Evolutionary conservation across 495 filamentous ascomycete genomes (phyloP).

Genomic region (Penicillium nucicola): DNA sequence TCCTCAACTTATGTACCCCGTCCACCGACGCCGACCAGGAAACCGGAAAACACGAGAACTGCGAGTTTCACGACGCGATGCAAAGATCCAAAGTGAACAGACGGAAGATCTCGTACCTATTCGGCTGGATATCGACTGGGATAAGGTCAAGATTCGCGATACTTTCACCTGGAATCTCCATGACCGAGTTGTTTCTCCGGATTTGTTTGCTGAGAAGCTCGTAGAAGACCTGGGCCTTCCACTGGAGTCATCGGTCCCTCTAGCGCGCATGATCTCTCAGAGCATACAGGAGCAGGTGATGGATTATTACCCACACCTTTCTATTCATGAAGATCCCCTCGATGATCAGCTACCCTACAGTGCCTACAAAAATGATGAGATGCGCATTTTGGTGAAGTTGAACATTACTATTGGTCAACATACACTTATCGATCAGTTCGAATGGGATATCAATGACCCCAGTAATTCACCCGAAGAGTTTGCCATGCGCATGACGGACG

Average conservation of each 20-base stretch:
- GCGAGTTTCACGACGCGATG: conserved; percentile 70
- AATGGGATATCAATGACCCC: conserved; percentile 98
- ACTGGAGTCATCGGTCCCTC: conserved; percentile 53
- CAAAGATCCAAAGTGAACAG: conserved; percentile 81
- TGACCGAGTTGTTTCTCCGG: conserved; percentile 73
- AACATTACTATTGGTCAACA: conserved; percentile 97
- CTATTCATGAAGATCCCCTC: conserved; percentile 83
- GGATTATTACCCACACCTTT: conserved; percentile 89
- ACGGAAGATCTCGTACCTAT: conserved; percentile 89
- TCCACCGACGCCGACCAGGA: conserved; percentile 67
- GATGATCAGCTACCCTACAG: conserved; percentile 88
- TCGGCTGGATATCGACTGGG: conserved; percentile 89
- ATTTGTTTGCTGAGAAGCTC: conserved; percentile 81
- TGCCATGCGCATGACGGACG: conserved; percentile 79
- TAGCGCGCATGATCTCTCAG: conserved; percentile 73
- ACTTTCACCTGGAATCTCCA: conserved; percentile 99
- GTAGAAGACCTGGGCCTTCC: conserved; percentile 89
- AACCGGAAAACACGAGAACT: conserved; percentile 68
- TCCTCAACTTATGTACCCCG: conserved; percentile 71
- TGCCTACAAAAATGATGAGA: conserved; percentile 97
- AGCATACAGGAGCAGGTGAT: conserved; percentile 86
- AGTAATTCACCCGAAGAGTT: conserved; percentile 93
- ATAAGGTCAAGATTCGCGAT: conserved; percentile 92
- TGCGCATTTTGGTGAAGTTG: conserved; percentile 91
- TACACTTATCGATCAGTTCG: conserved; percentile 94